Conservation (phyloP, 305 asterid species). For the Fraxinus dipetala region DNA sequence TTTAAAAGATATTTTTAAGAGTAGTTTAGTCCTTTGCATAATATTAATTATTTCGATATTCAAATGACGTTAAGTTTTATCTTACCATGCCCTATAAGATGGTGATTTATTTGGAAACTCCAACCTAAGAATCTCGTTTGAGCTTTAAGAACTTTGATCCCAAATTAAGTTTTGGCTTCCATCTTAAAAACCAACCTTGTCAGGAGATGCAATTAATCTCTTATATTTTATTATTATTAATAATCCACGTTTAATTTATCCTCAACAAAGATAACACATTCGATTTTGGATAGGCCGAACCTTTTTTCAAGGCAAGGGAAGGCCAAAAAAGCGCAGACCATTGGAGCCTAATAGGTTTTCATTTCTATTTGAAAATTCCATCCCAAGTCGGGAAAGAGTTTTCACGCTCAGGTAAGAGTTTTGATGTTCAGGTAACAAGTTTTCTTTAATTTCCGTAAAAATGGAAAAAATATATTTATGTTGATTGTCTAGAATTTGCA, state of each 20-base stretch:
- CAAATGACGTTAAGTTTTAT: background rate
- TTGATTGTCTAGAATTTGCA: background rate
- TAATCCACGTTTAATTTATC: background rate
- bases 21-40: background rate
- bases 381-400: background rate
- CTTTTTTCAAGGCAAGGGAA: background rate
- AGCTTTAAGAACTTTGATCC: background rate
- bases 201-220: background rate
- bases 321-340: background rate
- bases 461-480: background rate
- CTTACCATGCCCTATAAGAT: background rate
- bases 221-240: background rate
- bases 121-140: background rate
- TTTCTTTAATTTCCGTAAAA: background rate
- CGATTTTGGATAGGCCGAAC: background rate
- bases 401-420: background rate
- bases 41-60: background rate
- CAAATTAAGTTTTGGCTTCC: background rate
- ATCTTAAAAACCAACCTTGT: background rate
- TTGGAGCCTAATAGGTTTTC: background rate
- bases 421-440: background rate
- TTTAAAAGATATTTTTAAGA: background rate
- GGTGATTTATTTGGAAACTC: background rate
- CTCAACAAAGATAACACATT: background rate
- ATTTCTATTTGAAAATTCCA: background rate